phyloP scores from a whole-genome alignment of 2,329 filamentous ascomycete genomes.

The Trichoderma semiorbis region DNA sequence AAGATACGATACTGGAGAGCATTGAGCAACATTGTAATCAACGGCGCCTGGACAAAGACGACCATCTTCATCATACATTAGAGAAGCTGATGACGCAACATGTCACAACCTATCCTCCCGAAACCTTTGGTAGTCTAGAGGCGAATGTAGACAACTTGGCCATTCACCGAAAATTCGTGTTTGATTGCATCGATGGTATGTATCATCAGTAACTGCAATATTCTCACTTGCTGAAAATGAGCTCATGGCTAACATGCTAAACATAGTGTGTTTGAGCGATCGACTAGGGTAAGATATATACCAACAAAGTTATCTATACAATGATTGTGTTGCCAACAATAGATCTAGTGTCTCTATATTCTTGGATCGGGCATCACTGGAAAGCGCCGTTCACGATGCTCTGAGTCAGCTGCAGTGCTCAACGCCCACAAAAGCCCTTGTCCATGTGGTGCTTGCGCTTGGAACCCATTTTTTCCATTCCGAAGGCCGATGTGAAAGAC shows the following conservation, averaged over 20 bases:
- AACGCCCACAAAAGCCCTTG: neutral
- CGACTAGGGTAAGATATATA: neutral
- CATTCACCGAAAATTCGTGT: neutral
- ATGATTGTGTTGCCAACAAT: neutral
- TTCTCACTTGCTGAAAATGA: neutral
- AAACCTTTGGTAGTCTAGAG: neutral
- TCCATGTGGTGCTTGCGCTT: neutral
- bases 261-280: neutral
- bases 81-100: neutral
- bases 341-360: neutral
- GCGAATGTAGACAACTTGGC: neutral
- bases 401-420: neutral
- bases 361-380: neutral
- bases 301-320: neutral
- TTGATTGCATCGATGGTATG: neutral
- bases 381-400: neutral
- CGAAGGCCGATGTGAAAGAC: neutral
- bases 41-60: neutral
- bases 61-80: neutral
- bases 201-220: accelerated
- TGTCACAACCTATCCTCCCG: neutral
- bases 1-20: neutral
- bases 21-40: neutral
- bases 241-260: neutral
- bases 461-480: neutral